Conservation (phyloP, 129 eudicot species). For the Chrysanthemum lavandulifolium region DNA sequence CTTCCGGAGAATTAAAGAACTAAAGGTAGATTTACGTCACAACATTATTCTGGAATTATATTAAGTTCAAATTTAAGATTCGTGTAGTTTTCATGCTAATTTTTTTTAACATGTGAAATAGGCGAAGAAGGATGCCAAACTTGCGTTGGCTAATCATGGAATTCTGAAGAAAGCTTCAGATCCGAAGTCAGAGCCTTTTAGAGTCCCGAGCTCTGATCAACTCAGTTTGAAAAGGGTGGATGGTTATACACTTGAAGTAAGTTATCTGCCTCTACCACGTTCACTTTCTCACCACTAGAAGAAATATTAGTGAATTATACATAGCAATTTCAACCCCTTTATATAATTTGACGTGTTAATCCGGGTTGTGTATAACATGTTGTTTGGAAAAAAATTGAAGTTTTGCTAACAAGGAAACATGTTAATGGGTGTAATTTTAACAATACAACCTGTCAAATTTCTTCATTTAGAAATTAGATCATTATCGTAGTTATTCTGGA, state of each 20-base stretch:
- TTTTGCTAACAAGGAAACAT: too few relatives aligned
- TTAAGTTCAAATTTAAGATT: neutral
- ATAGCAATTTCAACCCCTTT: too few relatives aligned
- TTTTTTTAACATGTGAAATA: constrained; percentile 22
- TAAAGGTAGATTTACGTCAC: constrained; percentile 44
- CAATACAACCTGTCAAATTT: too few relatives aligned
- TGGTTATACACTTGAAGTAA: constrained; percentile 69
- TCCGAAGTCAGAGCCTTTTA: constrained; percentile 48
- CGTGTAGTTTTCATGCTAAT: neutral
- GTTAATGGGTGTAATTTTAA: too few relatives aligned
- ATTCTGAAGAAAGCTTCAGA: constrained; percentile 48
- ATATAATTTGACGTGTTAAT: too few relatives aligned
- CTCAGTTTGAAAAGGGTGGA: constrained; percentile 78
- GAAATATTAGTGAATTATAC: neutral
- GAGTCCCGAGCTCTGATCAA: constrained; percentile 76
- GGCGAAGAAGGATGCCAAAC: constrained; percentile 80
- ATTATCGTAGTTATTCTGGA: too few relatives aligned
- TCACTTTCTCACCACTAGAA: neutral
- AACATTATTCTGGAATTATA: neutral
- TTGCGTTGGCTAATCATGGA: constrained; percentile 66
- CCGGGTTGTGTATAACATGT: too few relatives aligned
- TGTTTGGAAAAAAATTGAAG: too few relatives aligned
- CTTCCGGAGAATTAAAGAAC: constrained; percentile 74
- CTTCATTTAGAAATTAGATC: too few relatives aligned
- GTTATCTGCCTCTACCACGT: constrained; percentile 24